Conservation (phyloP, 208 protist genomes). For the Trypanosoma grayi region DNA sequence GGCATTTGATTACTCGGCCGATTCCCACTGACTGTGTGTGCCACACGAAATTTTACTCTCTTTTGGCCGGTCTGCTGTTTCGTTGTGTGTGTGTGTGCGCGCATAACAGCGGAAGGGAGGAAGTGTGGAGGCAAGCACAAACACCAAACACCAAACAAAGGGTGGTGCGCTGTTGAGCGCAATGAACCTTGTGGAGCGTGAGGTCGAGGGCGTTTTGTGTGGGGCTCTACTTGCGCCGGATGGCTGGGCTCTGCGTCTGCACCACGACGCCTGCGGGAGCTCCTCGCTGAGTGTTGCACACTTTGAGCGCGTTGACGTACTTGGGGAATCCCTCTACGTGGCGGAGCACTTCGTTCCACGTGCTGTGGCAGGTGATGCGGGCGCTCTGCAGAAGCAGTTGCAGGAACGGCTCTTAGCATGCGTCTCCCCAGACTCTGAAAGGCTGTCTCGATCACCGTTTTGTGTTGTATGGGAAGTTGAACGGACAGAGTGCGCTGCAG, state of each 20-base stretch:
- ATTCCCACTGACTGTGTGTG: too few species aligned
- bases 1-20: too few species aligned
- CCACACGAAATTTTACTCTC: too few species aligned
- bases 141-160: too few species aligned
- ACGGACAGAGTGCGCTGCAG: not conserved
- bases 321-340: slow-evolving; percentile 37
- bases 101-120: not conserved
- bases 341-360: slow-evolving; percentile 56
- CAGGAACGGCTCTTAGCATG: not conserved
- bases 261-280: slow-evolving; percentile 37
- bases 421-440: not conserved
- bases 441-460: not conserved
- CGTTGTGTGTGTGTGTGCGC: not conserved
- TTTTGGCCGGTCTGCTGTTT: too few species aligned
- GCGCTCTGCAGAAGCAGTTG: not conserved
- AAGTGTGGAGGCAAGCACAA: not conserved
- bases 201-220: slow-evolving; percentile 43
- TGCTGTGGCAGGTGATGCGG: not conserved
- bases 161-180: not conserved
- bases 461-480: slow-evolving; percentile 13
- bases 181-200: slow-evolving; percentile 41
- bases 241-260: slow-evolving; percentile 53
- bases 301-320: slow-evolving; percentile 35
- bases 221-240: slow-evolving; percentile 47
- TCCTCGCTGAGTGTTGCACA: slow-evolving; percentile 44